phyloP scores from a whole-genome alignment of 805 yeast genomes.

The Lipomyces anomalus region DNA sequence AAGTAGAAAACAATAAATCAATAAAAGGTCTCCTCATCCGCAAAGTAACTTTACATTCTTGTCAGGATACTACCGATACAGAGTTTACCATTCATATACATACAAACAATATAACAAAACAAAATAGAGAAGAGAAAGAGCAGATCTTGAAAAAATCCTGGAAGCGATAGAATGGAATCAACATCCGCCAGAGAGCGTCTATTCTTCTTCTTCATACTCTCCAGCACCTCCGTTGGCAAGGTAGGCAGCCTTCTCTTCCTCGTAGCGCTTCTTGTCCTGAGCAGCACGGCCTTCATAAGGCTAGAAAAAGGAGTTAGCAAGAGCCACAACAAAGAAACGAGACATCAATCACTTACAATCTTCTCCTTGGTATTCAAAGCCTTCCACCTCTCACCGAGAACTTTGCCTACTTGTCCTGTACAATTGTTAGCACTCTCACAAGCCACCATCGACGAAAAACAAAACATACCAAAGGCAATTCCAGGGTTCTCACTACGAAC shows the following conservation, averaged over 20 bases:
- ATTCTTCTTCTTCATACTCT: slow-evolving; percentile 29
- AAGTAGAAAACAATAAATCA: slow-evolving; percentile 2
- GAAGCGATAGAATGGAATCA: background rate
- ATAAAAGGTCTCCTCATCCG: too few species aligned
- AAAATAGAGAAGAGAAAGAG: slow-evolving; percentile 2
- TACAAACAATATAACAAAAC: slow-evolving; percentile 3
- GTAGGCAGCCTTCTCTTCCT: slow-evolving; percentile 88
- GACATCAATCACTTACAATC: slow-evolving; percentile 27
- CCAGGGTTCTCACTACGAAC: slow-evolving; percentile 97
- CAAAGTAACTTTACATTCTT: too few species aligned
- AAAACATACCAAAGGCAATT: slow-evolving; percentile 64
- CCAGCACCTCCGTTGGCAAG: slow-evolving; percentile 42
- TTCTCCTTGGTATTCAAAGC: slow-evolving; percentile 76
- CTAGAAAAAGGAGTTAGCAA: slow-evolving; percentile 14
- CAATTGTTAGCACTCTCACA: background rate
- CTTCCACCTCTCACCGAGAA: slow-evolving; percentile 96
- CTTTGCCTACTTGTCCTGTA: slow-evolving; percentile 72
- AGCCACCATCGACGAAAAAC: background rate
- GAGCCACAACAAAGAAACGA: background rate
- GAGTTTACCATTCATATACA: background rate
- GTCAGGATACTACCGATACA: background rate
- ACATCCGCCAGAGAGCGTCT: slow-evolving; percentile 1
- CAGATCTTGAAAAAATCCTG: background rate
- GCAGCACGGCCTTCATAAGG: slow-evolving; percentile 94
- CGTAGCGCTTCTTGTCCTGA: slow-evolving; percentile 96